Evolutionary conservation across 2,329 filamentous ascomycete species (phyloP).

Genomic region (Aspergillus ochraceoroseus): DNA sequence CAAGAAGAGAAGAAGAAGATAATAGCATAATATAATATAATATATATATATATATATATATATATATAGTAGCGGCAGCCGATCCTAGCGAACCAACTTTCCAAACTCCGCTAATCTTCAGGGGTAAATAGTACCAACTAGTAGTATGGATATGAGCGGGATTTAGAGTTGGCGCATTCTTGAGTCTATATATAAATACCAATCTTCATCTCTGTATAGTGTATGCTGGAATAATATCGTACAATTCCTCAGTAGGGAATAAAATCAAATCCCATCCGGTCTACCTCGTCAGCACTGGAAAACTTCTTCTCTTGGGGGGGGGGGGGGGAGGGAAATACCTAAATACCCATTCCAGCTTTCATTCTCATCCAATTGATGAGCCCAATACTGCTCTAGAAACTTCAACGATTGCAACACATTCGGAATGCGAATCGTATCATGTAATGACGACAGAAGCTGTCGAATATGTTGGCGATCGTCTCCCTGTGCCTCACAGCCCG

Average conservation of each 20-base stretch:
- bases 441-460: conserved; percentile 31
- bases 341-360: conserved; percentile 40
- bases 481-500: conserved; percentile 40
- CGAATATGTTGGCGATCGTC: conserved; percentile 35
- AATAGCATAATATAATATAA: too few relatives aligned
- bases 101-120: conserved; percentile 5
- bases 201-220: too few relatives aligned
- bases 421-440: conserved; percentile 40
- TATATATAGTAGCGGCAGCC: too few relatives aligned
- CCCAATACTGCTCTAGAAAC: conserved; percentile 41
- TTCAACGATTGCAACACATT: conserved; percentile 41
- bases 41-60: too few relatives aligned
- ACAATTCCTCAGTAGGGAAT: conserved; percentile 18
- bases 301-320: neutral
- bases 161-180: too few relatives aligned
- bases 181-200: too few relatives aligned
- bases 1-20: too few relatives aligned
- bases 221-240: too few relatives aligned
- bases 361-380: conserved; percentile 30
- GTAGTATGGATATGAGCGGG: too few relatives aligned
- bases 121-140: conserved; percentile 3
- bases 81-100: neutral
- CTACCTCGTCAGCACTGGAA: conserved; percentile 19
- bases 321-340: conserved; percentile 24
- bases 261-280: conserved; percentile 32